Evolutionary conservation across 805 yeast genomes (phyloP), one percentile per base, ranked within the genome.

Genomic region (Saccharomyces paradoxus): DNA sequence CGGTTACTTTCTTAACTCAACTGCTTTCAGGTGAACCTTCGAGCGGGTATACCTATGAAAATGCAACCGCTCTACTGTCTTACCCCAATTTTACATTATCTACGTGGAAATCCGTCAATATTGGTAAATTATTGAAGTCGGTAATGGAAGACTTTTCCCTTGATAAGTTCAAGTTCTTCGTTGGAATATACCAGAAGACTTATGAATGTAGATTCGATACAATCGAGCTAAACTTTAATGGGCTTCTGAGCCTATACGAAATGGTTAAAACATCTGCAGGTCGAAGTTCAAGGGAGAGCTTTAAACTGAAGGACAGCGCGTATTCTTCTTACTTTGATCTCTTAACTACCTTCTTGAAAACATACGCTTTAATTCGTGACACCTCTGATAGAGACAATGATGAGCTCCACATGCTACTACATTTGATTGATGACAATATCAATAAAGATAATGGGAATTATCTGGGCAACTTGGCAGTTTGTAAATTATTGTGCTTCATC

Each of bases 141-240:
- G 17, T 64, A 1, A 14, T 29, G 0, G 50, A 53, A 1, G 41
- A 53, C 0, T 64, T 73, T 49, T 53, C 60, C 2, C 52, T 56
- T 3, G 66, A 61, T 3, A 69, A 66, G 46, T 59, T 73, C 32
- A 55, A 60, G 31, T 69, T 73, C 50, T 70, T 71, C 52, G 64
- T 62, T 1, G 46, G 53, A 6, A 55, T 60, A 2, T 68, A 60
- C 53, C 48, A 48, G 6, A 61, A 64, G 37, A 59, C 56, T 13
- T 48, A 51, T 28, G 53, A 57, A 21, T 51, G 50, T 48, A 52
- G 50, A 22, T 46, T 50, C 9, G 50, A 57, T 14, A 26, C 50
- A 1, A 12, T 52, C 6, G 50, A 53, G 2, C 32, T 60, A 1
- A 46, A 53, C 2, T 57, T 66, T 48, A 54, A 57, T 4, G 57